Base-by-base conservation (phyloP, 108 stramenopile species). In the Stephanodiscus triporus region DNA sequence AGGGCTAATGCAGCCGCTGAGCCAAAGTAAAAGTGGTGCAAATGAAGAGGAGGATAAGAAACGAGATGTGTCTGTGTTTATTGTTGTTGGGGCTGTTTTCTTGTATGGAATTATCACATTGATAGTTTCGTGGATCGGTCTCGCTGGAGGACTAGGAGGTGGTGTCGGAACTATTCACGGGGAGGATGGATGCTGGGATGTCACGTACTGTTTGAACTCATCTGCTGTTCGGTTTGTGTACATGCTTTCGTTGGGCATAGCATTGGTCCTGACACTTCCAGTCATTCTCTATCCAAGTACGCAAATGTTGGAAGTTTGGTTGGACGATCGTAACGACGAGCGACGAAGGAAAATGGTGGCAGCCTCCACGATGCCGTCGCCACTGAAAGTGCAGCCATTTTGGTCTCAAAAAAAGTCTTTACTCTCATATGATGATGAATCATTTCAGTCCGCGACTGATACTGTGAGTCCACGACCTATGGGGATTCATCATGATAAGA, bases 221-320 rank as follows among this genome's bases (percentile, higher is more conserved):
- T 59, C 67, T 0, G 57, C 55, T 24, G 72, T 77, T 22, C 68
- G 68, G 55, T 72, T 66, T 49, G 76, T 82, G n/a, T 77, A 78
- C 58, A 73, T 78, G 81, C 47, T 82, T 2, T 77, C 81, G 13
- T 61, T 82, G 65, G 77, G 76, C 6, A 72, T 76, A 43, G 81
- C 81, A 20, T 67, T 82, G 45, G 49, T 82, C 40, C 51, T 82
- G 68, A 82, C 81, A 50, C 76, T 82, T 9, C 81, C 81, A 9
- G 81, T 82, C 64, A 82, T 82, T 38, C 66, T 82, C 4, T 82
- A 78, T 73, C 81, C 81, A 6, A 78, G 76, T 73, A 82, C 81
- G 20, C 63, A 82, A 59, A 75, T 82, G 74, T 50, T 82, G 57
- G 81, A 82, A 37, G 61, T 82, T 45, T 80, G 74, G 79, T 63